phyloP scores from a whole-genome alignment of 2,329 filamentous ascomycete species.

The Cladophialophora bantiana region DNA sequence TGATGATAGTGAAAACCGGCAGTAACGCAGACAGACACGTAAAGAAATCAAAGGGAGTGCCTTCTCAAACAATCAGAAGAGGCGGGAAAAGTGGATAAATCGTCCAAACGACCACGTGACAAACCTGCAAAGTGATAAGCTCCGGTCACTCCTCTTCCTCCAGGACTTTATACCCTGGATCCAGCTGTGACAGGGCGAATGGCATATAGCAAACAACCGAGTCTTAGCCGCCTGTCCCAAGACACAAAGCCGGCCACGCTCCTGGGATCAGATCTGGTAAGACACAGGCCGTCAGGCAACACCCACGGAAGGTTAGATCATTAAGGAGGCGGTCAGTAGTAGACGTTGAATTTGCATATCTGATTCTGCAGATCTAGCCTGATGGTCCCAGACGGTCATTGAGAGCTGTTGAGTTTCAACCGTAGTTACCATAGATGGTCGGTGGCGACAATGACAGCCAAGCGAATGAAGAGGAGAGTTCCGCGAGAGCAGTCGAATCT shows the following conservation, averaged over 20 bases:
- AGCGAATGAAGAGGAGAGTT: neutral
- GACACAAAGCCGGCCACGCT: neutral
- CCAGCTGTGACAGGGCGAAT: neutral
- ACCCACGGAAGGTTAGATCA: neutral
- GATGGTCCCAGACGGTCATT: neutral
- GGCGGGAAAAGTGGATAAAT: neutral
- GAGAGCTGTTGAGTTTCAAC: neutral
- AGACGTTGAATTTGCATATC: neutral
- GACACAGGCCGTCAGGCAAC: neutral
- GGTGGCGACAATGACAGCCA: too few relatives aligned
- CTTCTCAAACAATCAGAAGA: neutral
- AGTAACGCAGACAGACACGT: too few relatives aligned
- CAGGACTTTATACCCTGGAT: neutral
- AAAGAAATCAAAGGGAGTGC: neutral
- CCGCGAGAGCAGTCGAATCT: neutral
- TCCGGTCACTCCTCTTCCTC: neutral
- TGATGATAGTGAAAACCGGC: neutral
- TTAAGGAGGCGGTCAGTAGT: neutral
- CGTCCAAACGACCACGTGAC: neutral
- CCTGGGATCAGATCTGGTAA: neutral
- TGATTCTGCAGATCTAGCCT: neutral
- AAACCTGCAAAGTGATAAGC: neutral
- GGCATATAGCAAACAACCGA: neutral
- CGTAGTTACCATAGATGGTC: neutral
- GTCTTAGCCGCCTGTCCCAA: neutral